Evolutionary conservation across 305 asterid species (phyloP), one percentile per base, ranked within the genome.

Genomic region (Nicotiana rustica): DNA sequence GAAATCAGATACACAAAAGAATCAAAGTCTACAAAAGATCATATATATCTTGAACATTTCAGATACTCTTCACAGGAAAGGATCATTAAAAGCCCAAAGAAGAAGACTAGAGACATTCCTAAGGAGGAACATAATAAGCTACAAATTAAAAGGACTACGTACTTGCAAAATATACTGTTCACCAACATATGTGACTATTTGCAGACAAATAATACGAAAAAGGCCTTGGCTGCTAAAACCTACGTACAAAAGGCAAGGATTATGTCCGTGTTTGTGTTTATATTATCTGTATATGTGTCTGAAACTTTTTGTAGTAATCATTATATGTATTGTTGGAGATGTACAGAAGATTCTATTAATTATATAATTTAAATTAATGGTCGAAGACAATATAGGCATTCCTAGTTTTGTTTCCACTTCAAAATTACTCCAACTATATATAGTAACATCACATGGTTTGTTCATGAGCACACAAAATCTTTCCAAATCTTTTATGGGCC

Each of bases 401-500:
- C 5, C 59, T 13, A 19, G 38, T 73, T 78, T 38, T 57, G 56
- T 68, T 81, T 49, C 66, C 59, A 35, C 85, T 69, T 69, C 83
- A 31, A 29, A 33, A 25, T 73, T 59, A 38, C 55, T 83, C 83
- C 71, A 82, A 80, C 76, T 73, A 84, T 25, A 25, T 25, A 25
- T 21, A 81, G 89, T 21, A 83, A 83, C 56, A 56, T 78, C 79
- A 86, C 81, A 84, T 82, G 83, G 79, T 79, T 44, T 87, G 83
- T 76, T 85, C 81, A 83, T 83, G 86, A 85, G 82, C 88, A 79
- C 89, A 88, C 66, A 85, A 82, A 78, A 88, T 81, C 84, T 29
- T 77, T 88, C 85, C 86, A 86, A 86, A 89, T 89, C 90, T 89
- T 77, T 82, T 83, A 84, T 86, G 86, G 84, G 83, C 84, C 81